Evolutionary conservation across 2,329 filamentous ascomycete genomes (phyloP).

Genomic region (Escovopsis sp.): DNA sequence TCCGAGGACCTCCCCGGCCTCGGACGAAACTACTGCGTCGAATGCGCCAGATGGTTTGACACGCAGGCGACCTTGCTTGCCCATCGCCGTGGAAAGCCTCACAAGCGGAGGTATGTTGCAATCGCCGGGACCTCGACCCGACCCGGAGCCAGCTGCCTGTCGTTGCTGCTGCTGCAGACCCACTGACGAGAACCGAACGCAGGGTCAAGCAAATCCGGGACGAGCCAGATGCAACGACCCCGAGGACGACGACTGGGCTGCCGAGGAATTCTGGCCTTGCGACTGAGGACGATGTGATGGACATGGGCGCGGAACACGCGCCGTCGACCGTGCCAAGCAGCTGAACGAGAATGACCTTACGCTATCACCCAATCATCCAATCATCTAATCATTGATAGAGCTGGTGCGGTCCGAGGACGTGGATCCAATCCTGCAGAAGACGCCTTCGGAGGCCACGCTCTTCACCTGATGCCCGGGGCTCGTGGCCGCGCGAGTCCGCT

Average conservation of each 20-base stretch:
- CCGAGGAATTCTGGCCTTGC: conserved; percentile 33
- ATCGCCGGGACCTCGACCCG: too few relatives aligned
- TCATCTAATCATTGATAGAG: too few relatives aligned
- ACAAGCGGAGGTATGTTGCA: conserved; percentile 61
- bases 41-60: conserved; percentile 96
- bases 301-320: conserved; percentile 14
- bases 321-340: too few relatives aligned
- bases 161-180: neutral
- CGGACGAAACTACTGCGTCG: conserved; percentile 73
- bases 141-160: neutral
- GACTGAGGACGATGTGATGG: conserved; percentile 13
- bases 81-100: conserved; percentile 77
- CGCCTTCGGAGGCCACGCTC: neutral
- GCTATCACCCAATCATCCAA: too few relatives aligned
- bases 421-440: neutral
- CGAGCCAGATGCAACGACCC: conserved; percentile 73
- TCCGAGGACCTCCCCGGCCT: conserved; percentile 77
- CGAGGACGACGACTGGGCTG: conserved; percentile 65
- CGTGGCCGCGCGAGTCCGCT: conserved; percentile 32
- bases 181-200: conserved; percentile 9
- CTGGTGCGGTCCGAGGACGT: too few relatives aligned
- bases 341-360: too few relatives aligned
- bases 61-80: conserved; percentile 57
- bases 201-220: conserved; percentile 73
- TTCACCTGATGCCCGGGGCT: conserved; percentile 30